Percentiles rank a stretch among this genome's conserved stretches.
phyloP scores from a whole-genome alignment of 2,329 filamentous ascomycete species.

The Sordariomycetes sp. region DNA sequence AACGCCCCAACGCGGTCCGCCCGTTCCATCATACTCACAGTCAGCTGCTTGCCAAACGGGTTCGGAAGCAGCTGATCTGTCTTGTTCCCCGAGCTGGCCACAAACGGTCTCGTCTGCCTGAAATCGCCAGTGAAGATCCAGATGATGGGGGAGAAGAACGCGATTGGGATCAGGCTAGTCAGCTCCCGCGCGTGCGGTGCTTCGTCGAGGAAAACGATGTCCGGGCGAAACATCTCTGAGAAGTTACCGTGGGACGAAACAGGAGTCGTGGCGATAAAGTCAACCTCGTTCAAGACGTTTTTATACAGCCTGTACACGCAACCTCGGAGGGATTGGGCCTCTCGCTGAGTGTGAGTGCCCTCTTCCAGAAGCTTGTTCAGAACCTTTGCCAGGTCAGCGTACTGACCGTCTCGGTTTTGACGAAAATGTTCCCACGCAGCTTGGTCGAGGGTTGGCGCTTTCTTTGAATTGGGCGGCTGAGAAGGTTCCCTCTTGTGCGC shows the following conservation, averaged over 20 bases:
- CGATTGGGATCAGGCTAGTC: constrained; percentile 31
- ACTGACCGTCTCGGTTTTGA: constrained; percentile 16
- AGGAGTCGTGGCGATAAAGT: constrained; percentile 35
- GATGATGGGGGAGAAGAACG: constrained; percentile 26
- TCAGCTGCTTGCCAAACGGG: constrained; percentile 19
- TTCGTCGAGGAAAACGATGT: constrained; percentile 80
- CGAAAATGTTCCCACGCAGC: constrained; percentile 29
- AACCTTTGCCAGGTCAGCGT: constrained; percentile 23
- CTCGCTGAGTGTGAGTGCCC: constrained; percentile 7
- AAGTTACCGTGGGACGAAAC: constrained; percentile 28
- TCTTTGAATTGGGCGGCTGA: constrained; percentile 6
- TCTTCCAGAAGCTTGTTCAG: constrained; percentile 18
- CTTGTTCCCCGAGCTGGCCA: constrained; percentile 16
- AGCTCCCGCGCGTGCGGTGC: constrained; percentile 33
- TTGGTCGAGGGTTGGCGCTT: constrained; percentile 29
- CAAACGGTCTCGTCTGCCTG: constrained; percentile 31
- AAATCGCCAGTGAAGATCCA: constrained; percentile 36
- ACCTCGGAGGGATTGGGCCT: constrained; percentile 18
- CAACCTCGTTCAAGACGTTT: constrained; percentile 22
- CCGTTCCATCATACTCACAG: constrained; percentile 26
- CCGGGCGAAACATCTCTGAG: constrained; percentile 55
- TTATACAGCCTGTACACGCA: constrained; percentile 25
- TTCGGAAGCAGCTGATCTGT: constrained; percentile 14
- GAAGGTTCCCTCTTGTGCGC: constrained; percentile 12
- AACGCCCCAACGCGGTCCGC: constrained; percentile 19